Conservation (phyloP, 805 yeast genomes). For the Millerozyma acaciae region DNA sequence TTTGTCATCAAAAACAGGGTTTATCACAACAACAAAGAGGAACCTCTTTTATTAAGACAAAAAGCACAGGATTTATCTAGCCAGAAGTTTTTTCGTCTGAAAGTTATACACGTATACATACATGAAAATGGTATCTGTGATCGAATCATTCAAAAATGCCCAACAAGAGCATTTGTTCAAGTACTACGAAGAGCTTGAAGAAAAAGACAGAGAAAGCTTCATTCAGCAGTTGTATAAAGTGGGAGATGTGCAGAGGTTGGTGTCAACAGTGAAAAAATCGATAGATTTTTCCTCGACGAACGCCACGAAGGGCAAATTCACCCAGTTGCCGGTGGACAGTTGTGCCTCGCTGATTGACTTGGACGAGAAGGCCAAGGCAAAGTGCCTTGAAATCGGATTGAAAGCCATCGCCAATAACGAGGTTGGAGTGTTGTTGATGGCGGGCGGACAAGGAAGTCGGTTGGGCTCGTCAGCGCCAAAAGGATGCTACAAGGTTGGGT, state of each 20-base stretch:
- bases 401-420: constrained; percentile 63
- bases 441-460: constrained; percentile 98
- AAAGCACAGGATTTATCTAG: too few species aligned
- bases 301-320: constrained; percentile 23
- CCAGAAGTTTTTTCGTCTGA: too few species aligned
- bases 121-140: constrained; percentile 6
- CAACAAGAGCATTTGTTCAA: constrained; percentile 53
- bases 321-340: constrained; percentile 45
- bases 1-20: too few species aligned
- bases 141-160: constrained; percentile 38
- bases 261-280: constrained; percentile 44
- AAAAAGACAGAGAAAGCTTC: constrained; percentile 32
- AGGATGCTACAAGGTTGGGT: constrained; percentile 85
- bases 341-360: constrained; percentile 50
- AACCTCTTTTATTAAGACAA: too few species aligned
- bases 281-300: constrained; percentile 32
- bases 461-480: constrained; percentile 88
- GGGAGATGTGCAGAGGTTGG: constrained; percentile 38
- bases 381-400: constrained; percentile 55
- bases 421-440: constrained; percentile 89
- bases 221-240: constrained; percentile 40
- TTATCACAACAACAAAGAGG: too few species aligned
- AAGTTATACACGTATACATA: too few species aligned
- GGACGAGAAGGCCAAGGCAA: constrained; percentile 20
- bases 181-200: constrained; percentile 39